A percentile compares a stretch with the other conserved stretches of the same genome.
Conservation (phyloP, 2,329 filamentous ascomycete species). For the Aspergillus thermomutatus region DNA sequence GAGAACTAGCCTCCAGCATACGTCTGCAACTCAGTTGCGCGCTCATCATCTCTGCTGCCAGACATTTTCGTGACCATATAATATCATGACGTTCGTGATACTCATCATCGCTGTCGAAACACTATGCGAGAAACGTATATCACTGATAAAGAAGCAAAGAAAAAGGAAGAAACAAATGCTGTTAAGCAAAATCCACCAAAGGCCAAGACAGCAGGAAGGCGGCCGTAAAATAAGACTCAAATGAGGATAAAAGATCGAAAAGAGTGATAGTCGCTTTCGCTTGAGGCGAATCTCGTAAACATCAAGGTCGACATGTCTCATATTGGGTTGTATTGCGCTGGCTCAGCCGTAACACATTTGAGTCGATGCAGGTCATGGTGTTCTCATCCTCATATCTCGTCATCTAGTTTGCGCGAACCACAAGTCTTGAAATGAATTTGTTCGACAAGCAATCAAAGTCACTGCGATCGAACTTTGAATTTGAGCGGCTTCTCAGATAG, state of each 20-base stretch:
- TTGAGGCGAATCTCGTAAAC: conserved; percentile 20
- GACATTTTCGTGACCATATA: conserved; percentile 33
- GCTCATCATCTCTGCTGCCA: conserved; percentile 18
- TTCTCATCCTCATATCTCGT: conserved; percentile 19
- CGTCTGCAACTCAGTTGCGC: conserved; percentile 23
- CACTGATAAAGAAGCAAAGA: conserved; percentile 29
- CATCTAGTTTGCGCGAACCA: conserved; percentile 83
- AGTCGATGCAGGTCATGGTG: conserved; percentile 11
- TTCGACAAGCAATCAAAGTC: conserved; percentile 96
- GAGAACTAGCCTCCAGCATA: conserved; percentile 22
- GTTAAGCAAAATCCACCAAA: conserved; percentile 13
- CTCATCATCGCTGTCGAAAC: conserved; percentile 38
- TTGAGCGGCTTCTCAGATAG: conserved; percentile 76
- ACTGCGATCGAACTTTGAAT: conserved; percentile 79
- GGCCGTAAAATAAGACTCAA: conserved; percentile 5
- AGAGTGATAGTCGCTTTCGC: conserved; percentile 21
- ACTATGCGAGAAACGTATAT: conserved; percentile 38
- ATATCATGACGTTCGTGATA: conserved; percentile 42
- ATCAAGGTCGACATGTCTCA: conserved; percentile 29
- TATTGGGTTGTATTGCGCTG: conserved; percentile 23
- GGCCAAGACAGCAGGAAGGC: conserved; percentile 6
- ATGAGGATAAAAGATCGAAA: conserved; percentile 19
- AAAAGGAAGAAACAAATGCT: conserved; percentile 24
- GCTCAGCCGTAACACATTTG: conserved; percentile 23
- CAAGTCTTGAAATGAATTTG: conserved; percentile 94